phyloP scores from a whole-genome alignment of 371 early-diverging fungal species.

The Zopfochytrium polystomum region DNA sequence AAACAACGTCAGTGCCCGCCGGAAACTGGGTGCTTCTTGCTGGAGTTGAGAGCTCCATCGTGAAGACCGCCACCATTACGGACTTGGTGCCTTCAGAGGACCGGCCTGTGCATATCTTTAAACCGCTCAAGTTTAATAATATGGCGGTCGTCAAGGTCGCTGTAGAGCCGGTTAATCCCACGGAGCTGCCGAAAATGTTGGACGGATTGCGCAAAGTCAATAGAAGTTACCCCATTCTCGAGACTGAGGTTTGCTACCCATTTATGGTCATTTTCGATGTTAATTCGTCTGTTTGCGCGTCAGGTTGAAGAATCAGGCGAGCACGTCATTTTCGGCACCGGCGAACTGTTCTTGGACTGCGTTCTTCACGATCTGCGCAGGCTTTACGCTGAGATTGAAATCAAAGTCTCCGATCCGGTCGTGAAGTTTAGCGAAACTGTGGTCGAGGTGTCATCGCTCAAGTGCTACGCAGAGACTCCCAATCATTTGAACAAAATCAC shows the following conservation, averaged over 20 bases:
- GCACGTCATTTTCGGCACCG: conserved; percentile 89
- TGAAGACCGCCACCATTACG: conserved; percentile 92
- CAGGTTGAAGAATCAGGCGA: conserved; percentile 96
- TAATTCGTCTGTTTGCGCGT: conserved; percentile 5
- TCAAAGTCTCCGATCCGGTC: conserved; percentile 95
- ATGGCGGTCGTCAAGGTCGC: conserved; percentile 89
- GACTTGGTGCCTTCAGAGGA: conserved; percentile 50
- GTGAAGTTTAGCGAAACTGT: conserved; percentile 95
- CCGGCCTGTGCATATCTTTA: conserved; percentile 79
- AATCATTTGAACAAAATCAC: conserved; percentile 97
- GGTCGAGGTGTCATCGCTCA: conserved; percentile 86
- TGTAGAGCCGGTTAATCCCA: conserved; percentile 93
- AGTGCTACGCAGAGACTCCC: conserved; percentile 96
- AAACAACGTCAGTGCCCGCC: conserved; percentile 66
- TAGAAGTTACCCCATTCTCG: conserved; percentile 88
- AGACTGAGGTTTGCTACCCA: conserved; percentile 65
- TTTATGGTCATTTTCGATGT: conserved; percentile 6
- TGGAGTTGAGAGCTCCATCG: conserved; percentile 88
- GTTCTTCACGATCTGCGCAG: conserved; percentile 91
- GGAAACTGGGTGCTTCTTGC: conserved; percentile 90
- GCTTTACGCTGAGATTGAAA: conserved; percentile 91
- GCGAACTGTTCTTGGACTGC: conserved; percentile 94
- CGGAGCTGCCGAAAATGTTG: conserved; percentile 96
- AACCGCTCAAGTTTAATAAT: conserved; percentile 79
- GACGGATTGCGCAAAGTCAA: conserved; percentile 92